A percentile compares a stretch with the other conserved stretches of the same genome.
phyloP scores from a whole-genome alignment of 2,329 filamentous ascomycete species.

The Xylariomycetidae sp. region DNA sequence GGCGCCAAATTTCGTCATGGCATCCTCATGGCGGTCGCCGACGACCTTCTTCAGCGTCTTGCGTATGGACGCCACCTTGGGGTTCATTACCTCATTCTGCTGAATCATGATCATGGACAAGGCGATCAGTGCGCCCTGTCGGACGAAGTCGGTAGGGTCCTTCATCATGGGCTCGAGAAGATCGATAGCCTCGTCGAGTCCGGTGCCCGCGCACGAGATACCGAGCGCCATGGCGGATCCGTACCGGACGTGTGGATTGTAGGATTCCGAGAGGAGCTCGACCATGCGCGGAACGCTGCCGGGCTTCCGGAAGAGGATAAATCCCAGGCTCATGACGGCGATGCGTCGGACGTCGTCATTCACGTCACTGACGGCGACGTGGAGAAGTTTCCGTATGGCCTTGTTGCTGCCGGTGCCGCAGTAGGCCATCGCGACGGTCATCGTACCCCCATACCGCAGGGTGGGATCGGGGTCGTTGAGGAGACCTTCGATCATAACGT shows the following conservation, averaged over 20 bases:
- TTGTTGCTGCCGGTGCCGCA: conserved; percentile 98
- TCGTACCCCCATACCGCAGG: conserved; percentile 92
- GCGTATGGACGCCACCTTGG: conserved; percentile 84
- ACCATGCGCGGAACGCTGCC: conserved; percentile 98
- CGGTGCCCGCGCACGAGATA: conserved; percentile 95
- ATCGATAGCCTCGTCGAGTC: conserved; percentile 92
- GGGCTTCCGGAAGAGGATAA: conserved; percentile 97
- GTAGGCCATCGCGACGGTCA: conserved; percentile 97
- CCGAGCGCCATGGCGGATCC: conserved; percentile 97
- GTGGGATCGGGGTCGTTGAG: conserved; percentile 91
- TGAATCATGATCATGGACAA: conserved; percentile 99
- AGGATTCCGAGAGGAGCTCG: conserved; percentile 94
- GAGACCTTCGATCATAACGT: conserved; percentile 89
- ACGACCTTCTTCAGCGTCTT: conserved; percentile 95
- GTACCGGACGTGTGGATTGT: conserved; percentile 97
- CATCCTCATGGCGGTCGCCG: conserved; percentile 92
- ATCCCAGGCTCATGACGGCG: conserved; percentile 95
- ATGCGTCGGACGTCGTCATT: conserved; percentile 95
- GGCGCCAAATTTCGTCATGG: conserved; percentile 98
- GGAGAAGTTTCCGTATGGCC: conserved; percentile 90
- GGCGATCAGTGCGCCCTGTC: conserved; percentile 91
- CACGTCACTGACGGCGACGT: conserved; percentile 95
- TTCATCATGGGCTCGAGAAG: conserved; percentile 99
- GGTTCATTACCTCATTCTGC: conserved; percentile 98
- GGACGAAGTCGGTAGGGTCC: conserved; percentile 96